Conservation (phyloP, 805 yeast genomes). For the Saccharomyces jurei region DNA sequence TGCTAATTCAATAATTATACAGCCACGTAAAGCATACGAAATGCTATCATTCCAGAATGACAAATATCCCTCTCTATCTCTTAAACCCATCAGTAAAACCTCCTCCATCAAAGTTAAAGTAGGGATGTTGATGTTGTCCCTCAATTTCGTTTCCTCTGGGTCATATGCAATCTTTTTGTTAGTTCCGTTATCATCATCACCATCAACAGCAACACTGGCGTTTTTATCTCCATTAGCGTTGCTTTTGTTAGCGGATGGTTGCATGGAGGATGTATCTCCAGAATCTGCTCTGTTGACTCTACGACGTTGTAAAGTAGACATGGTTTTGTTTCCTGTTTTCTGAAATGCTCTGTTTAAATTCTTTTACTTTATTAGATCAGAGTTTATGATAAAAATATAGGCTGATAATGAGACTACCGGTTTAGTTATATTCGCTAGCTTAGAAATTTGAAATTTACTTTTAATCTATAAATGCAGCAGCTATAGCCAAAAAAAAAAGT, state of each 20-base stretch:
- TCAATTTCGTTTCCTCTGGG: slow-evolving; percentile 45
- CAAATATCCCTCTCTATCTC: slow-evolving; percentile 91
- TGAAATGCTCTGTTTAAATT: not conserved
- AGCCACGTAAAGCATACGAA: slow-evolving; percentile 91
- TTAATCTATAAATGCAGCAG: not conserved
- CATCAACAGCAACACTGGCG: slow-evolving; percentile 15
- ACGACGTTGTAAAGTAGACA: slow-evolving; percentile 70
- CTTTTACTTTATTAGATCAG: not conserved
- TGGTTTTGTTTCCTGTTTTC: slow-evolving; percentile 5
- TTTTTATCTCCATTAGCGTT: slow-evolving; percentile 3
- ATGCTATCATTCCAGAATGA: slow-evolving; percentile 98
- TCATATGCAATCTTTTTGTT: slow-evolving; percentile 75
- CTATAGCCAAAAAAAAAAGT: not conserved
- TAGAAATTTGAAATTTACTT: not conserved
- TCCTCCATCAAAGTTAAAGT: slow-evolving; percentile 91
- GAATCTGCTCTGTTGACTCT: slow-evolving; percentile 45
- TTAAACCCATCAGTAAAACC: slow-evolving; percentile 83
- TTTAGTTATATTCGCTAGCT: not conserved
- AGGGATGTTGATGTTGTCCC: slow-evolving; percentile 43
- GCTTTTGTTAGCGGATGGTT: slow-evolving; percentile 9
- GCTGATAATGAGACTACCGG: not conserved
- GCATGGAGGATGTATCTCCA: slow-evolving; percentile 6
- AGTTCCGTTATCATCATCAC: slow-evolving; percentile 17
- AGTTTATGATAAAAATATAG: not conserved
- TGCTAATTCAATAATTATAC: slow-evolving; percentile 86